Base-by-base conservation (phyloP, 352 stramenopile species). In the Phytophthora ohioensis region DNA sequence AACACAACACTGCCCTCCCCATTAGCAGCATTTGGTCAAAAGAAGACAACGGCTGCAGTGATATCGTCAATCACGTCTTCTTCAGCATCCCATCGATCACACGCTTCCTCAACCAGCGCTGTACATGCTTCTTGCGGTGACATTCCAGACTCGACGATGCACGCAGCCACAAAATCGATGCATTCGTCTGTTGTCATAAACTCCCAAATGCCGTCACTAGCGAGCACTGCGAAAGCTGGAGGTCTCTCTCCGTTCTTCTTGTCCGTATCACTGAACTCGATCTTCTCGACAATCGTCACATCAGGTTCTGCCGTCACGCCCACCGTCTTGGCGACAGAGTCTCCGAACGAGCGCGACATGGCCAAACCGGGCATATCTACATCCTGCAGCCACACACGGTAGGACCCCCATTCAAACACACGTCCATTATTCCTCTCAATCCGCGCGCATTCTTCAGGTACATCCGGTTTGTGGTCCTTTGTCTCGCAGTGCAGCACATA, bases 31-130 rank as follows among this genome's bases (percentile, higher is more conserved):
- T 3, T 31, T 0, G 41, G 7, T 77, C 75, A 91, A 60, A 93
- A 91, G 68, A 78, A 92, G 48, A 91, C 80, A 35, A 93, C 59
- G 10, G 78, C 64, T 46, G 76, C 84, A 11, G 87, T 95, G 66
- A 93, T 94, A 71, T 96, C 88, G 57, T 96, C 88, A 5, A 96
- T 78, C 31, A 94, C 84, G 57, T 93, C 82, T 64, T 96, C 87
- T 57, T 96, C 87, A 13, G 73, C 78, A 42, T 89, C 88, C 88
- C 88, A 96, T 52, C 85, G 85, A 67, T 91, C 76, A 41, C 74
- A 80, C 11, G 87, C 85, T 69, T 93, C 87, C 3, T 84, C 82
- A 11, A 93, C 75, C 5, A 94, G 76, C 42, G 81, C 78, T 36
- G 90, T 82, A 62, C 85, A 92, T 15, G 82, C 67, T 49, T 90